Evolutionary conservation across 768 basidiomycete genomes (phyloP).

Genomic region (Termitomyces sp.): DNA sequence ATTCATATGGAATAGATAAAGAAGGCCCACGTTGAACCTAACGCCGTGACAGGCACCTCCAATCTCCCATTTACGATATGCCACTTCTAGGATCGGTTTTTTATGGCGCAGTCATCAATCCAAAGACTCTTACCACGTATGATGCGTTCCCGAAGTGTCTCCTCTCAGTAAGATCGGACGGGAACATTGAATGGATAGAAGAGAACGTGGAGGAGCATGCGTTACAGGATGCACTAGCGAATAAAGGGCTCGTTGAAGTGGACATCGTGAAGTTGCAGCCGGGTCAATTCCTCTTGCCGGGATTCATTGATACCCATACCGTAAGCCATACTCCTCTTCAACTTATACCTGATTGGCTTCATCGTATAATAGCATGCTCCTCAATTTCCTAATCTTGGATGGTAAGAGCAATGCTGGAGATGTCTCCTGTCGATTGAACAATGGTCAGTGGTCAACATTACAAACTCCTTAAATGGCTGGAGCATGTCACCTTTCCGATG

Average conservation of each 20-base stretch:
- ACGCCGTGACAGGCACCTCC: background rate
- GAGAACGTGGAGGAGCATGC: constrained; percentile 44
- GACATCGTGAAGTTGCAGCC: constrained; percentile 37
- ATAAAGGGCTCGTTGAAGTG: constrained; percentile 43
- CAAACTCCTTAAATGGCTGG: constrained; percentile 87
- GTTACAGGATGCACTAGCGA: constrained; percentile 45
- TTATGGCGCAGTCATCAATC: constrained; percentile 57
- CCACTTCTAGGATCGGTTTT: constrained; percentile 20
- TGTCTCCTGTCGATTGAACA: background rate
- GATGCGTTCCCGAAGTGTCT: constrained; percentile 46
- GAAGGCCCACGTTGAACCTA: constrained; percentile 43
- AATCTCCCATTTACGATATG: constrained; percentile 2
- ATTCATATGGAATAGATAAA: constrained; percentile 42
- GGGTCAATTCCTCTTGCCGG: constrained; percentile 77
- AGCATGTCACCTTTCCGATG: constrained; percentile 80
- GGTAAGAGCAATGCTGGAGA: constrained; percentile 26
- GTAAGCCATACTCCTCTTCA: constrained; percentile 35
- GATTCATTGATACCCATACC: constrained; percentile 89
- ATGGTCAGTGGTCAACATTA: constrained; percentile 69
- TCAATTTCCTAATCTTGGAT: constrained; percentile 70
- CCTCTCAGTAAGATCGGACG: constrained; percentile 41
- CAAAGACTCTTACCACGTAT: constrained; percentile 36
- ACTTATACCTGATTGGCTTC: background rate
- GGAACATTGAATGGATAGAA: constrained; percentile 67
- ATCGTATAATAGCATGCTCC: constrained; percentile 58